These are phyloP conservation scores for Coemansia reversa DNA, from an alignment of 192 early-diverging fungal species.

Conservation along the genomic window DNA sequence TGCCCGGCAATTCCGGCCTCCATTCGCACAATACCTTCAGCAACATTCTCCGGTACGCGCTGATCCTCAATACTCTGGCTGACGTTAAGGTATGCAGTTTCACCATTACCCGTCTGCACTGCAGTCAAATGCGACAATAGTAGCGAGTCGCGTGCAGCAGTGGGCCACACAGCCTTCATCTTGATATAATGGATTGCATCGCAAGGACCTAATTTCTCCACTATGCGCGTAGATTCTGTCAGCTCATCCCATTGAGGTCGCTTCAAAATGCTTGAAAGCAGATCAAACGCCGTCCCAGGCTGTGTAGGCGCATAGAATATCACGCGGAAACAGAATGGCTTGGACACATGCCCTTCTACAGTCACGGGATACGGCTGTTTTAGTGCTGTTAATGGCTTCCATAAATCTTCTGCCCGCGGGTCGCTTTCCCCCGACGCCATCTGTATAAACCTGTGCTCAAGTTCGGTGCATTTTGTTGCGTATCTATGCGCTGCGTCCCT, in stretches of 20 bases:
- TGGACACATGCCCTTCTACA: slow-evolving; percentile 34
- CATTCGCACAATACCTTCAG: slow-evolving; percentile 52
- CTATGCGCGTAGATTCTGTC: slow-evolving; percentile 33
- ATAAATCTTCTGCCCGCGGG: slow-evolving; percentile 5
- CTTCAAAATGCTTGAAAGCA: slow-evolving; percentile 41
- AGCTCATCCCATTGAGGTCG: slow-evolving; percentile 54
- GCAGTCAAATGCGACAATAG: slow-evolving; percentile 41
- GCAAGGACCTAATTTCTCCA: slow-evolving; percentile 33
- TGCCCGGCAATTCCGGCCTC: slow-evolving; percentile 54
- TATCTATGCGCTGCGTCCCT: slow-evolving; percentile 18
- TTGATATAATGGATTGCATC: slow-evolving; percentile 51
- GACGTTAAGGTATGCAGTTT: slow-evolving; percentile 37
- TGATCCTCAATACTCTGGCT: slow-evolving; percentile 43
- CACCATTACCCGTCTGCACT: slow-evolving; percentile 1
- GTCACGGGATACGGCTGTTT: slow-evolving; percentile 36
- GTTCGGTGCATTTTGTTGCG: slow-evolving; percentile 24
- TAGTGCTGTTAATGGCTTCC: slow-evolving; percentile 27
- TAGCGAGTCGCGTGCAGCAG: slow-evolving; percentile 48
- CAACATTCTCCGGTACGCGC: slow-evolving; percentile 25
- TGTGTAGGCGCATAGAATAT: slow-evolving; percentile 35
- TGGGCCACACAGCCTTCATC: slow-evolving; percentile 54
- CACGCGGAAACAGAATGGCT: slow-evolving; percentile 50
- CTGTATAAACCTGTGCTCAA: slow-evolving; percentile 33
- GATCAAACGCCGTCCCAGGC: slow-evolving; percentile 44
- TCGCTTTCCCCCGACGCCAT: slow-evolving; percentile 14